These are phyloP conservation scores for Lasiosphaeria miniovina DNA, from an alignment of 495 filamentous ascomycete species.

Conservation along the genomic window DNA sequence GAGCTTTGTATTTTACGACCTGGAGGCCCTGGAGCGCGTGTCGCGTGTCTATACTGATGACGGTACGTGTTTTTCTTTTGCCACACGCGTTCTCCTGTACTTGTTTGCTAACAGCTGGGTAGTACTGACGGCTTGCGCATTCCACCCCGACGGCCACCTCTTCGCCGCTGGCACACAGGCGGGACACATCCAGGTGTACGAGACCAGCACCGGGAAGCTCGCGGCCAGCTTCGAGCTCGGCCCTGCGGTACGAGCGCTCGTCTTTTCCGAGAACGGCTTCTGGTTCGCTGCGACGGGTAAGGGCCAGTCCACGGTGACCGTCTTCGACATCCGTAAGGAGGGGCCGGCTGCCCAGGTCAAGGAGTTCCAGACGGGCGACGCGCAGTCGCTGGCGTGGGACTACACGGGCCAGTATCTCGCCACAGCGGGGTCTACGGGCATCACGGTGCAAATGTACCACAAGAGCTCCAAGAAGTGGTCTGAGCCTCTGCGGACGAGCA, in stretches of 20 bases:
- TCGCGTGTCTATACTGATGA: slow-evolving; percentile 78
- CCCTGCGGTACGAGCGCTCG: slow-evolving; percentile 65
- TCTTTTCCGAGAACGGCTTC: slow-evolving; percentile 96
- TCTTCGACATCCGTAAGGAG: slow-evolving; percentile 89
- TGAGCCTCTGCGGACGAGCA: slow-evolving; percentile 74
- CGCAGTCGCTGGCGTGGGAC: slow-evolving; percentile 78
- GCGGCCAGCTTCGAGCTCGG: slow-evolving; percentile 68
- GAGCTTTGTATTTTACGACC: slow-evolving; percentile 88
- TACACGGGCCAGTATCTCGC: slow-evolving; percentile 93
- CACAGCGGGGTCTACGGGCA: slow-evolving; percentile 71
- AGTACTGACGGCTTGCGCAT: slow-evolving; percentile 76
- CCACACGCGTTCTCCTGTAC: not conserved
- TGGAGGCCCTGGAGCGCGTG: slow-evolving; percentile 60
- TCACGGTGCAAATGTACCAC: slow-evolving; percentile 82
- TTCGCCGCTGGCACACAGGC: slow-evolving; percentile 74
- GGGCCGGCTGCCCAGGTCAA: slow-evolving; percentile 72
- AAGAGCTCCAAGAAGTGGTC: slow-evolving; percentile 85
- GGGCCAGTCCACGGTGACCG: slow-evolving; percentile 68
- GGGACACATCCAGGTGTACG: slow-evolving; percentile 80
- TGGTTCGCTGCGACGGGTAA: slow-evolving; percentile 81
- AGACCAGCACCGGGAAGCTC: slow-evolving; percentile 67
- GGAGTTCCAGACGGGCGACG: slow-evolving; percentile 75
- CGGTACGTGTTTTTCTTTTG: slow-evolving; percentile 53
- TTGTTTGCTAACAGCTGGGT: slow-evolving; percentile 34
- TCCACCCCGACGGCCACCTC: slow-evolving; percentile 96